phyloP scores from a whole-genome alignment of 495 filamentous ascomycete genomes.

The Annulohypoxylon nitens region DNA sequence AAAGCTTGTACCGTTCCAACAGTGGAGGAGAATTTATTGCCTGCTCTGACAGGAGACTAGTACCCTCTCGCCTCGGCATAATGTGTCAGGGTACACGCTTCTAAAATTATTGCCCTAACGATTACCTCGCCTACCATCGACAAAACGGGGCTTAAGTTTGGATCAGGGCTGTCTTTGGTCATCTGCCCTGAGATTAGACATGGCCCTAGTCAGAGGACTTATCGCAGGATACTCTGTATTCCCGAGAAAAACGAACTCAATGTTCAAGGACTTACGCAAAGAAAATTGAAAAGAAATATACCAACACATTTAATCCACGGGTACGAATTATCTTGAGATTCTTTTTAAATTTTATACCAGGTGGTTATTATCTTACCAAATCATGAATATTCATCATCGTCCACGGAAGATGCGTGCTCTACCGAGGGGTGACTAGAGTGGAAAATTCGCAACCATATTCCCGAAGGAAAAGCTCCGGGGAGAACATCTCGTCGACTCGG shows the following conservation, averaged over 20 bases:
- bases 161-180: neutral
- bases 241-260: neutral
- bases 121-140: neutral
- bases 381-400: neutral
- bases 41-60: slow-evolving; percentile 4
- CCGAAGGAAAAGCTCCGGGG: slow-evolving; percentile 16
- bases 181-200: neutral
- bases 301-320: too few relatives aligned
- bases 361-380: neutral
- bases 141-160: neutral
- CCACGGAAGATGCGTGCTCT: neutral
- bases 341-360: neutral
- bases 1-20: slow-evolving; percentile 15
- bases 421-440: neutral
- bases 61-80: slow-evolving; percentile 3
- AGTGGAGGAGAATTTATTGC: neutral
- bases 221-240: neutral
- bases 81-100: neutral
- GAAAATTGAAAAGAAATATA: neutral
- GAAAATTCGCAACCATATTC: neutral
- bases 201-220: neutral
- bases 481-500: neutral
- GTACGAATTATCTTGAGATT: neutral
- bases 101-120: slow-evolving; percentile 1
- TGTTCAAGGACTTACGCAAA: neutral